Conservation (phyloP, 345 rosid species). For the Nephelium lappaceum region DNA sequence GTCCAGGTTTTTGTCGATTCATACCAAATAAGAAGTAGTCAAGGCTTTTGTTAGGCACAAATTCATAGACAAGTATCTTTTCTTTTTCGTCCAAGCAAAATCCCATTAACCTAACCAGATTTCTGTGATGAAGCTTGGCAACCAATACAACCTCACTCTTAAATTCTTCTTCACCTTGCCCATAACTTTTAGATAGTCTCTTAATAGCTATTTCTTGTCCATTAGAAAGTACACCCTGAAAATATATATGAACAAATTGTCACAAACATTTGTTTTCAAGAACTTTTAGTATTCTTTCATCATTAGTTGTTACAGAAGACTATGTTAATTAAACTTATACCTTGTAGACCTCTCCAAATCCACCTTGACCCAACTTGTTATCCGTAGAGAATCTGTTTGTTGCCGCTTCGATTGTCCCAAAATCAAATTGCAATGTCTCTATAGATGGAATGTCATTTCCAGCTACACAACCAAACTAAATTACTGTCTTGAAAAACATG, state of each 20-base stretch:
- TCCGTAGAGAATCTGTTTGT: slow-evolving; percentile 50
- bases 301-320: too few species aligned
- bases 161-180: slow-evolving; percentile 49
- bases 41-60: slow-evolving; percentile 51
- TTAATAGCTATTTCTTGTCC: slow-evolving; percentile 53
- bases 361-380: slow-evolving; percentile 75
- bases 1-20: too few species aligned
- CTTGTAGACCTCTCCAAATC: slow-evolving; percentile 71
- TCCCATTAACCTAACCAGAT: slow-evolving; percentile 48
- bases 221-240: slow-evolving; percentile 42
- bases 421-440: slow-evolving; percentile 52
- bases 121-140: slow-evolving; percentile 53
- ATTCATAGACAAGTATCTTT: slow-evolving; percentile 57
- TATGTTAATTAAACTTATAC: too few species aligned
- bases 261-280: too few species aligned
- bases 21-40: slow-evolving; percentile 40
- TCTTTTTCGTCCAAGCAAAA: slow-evolving; percentile 51
- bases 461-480: slow-evolving; percentile 39
- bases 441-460: slow-evolving; percentile 29
- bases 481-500: too few species aligned
- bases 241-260: background rate
- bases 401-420: slow-evolving; percentile 43
- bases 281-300: background rate
- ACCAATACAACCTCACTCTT: slow-evolving; percentile 49
- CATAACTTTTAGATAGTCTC: slow-evolving; percentile 40